phyloP scores from a whole-genome alignment of 2,329 filamentous ascomycete genomes.

The Trichoderma afroharzianum region DNA sequence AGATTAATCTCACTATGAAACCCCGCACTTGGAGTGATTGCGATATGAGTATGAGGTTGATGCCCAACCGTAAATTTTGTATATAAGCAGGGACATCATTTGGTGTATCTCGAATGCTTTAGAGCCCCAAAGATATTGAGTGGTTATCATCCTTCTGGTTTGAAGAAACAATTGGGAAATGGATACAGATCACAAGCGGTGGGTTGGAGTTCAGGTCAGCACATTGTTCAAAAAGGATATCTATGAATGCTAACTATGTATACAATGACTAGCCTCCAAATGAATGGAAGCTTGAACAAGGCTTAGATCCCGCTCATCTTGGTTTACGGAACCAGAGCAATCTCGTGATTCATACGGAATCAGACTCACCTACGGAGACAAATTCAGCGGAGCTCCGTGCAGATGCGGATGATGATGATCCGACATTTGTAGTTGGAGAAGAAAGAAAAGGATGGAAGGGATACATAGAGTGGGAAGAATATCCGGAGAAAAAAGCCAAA shows the following conservation, averaged over 20 bases:
- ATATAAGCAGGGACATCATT: not conserved
- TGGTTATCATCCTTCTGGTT: not conserved
- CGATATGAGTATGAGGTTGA: not conserved
- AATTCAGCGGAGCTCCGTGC: not conserved
- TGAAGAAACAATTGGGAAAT: not conserved
- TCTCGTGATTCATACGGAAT: not conserved
- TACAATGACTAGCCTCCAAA: not conserved
- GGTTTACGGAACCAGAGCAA: not conserved
- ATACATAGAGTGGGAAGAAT: slow-evolving; percentile 63
- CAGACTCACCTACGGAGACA: not conserved
- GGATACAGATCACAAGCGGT: not conserved
- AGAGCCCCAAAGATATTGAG: not conserved
- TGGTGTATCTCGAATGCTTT: not conserved
- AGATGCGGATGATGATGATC: not conserved
- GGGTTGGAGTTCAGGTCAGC: not conserved
- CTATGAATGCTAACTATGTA: not conserved
- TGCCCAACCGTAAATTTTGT: not conserved
- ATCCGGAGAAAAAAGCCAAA: slow-evolving; percentile 62
- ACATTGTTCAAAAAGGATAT: not conserved
- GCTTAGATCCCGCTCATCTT: not conserved
- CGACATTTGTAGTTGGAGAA: not conserved
- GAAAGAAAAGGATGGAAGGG: not conserved
- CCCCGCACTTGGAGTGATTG: not conserved
- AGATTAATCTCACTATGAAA: not conserved
- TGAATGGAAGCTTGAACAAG: not conserved